Percentiles rank a stretch among this genome's conserved stretches.
These are phyloP conservation scores for Nakaseomyces bracarensis DNA, from an alignment of 1,139 yeast species.

Conservation along the genomic window DNA sequence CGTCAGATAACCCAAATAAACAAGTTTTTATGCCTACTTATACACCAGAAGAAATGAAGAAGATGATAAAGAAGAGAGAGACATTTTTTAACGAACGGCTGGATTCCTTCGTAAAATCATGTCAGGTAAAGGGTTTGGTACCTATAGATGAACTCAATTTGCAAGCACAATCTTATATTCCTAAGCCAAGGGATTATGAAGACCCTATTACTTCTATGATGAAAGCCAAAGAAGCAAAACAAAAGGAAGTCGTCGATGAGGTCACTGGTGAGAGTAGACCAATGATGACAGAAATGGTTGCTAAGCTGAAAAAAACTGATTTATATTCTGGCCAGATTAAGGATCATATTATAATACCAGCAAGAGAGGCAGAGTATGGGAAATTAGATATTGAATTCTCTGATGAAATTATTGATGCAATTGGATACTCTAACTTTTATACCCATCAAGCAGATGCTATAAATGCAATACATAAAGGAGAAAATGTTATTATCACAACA, in stretches of 20 bases:
- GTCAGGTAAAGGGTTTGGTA: slow-evolving; percentile 31
- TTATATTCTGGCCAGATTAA: slow-evolving; percentile 58
- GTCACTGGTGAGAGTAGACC: slow-evolving; percentile 30
- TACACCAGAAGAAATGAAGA: slow-evolving; percentile 45
- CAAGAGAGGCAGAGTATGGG: slow-evolving; percentile 40
- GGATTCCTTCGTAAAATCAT: slow-evolving; percentile 34
- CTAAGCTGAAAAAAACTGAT: slow-evolving; percentile 38
- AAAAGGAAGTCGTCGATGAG: slow-evolving; percentile 18
- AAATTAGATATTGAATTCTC: slow-evolving; percentile 37
- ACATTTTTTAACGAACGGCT: slow-evolving; percentile 44
- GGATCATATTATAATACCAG: slow-evolving; percentile 36
- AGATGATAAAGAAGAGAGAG: slow-evolving; percentile 53
- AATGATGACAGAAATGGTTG: slow-evolving; percentile 41
- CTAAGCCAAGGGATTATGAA: slow-evolving; percentile 39
- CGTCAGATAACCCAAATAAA: slow-evolving; percentile 26
- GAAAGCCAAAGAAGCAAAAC: slow-evolving; percentile 17
- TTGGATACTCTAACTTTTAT: slow-evolving; percentile 50
- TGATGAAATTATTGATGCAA: slow-evolving; percentile 41
- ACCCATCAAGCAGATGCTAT: slow-evolving; percentile 78
- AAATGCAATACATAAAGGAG: slow-evolving; percentile 43
- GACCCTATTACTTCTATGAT: slow-evolving; percentile 48
- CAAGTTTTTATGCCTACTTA: slow-evolving; percentile 38
- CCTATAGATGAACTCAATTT: slow-evolving; percentile 36
- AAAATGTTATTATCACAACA: slow-evolving; percentile 77
- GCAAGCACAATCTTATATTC: slow-evolving; percentile 38